Percentiles rank a stretch among this genome's conserved stretches.
These are phyloP conservation scores for Liriodendron chinense DNA, from an alignment of 164 flowering plant species.

Conservation along the genomic window DNA sequence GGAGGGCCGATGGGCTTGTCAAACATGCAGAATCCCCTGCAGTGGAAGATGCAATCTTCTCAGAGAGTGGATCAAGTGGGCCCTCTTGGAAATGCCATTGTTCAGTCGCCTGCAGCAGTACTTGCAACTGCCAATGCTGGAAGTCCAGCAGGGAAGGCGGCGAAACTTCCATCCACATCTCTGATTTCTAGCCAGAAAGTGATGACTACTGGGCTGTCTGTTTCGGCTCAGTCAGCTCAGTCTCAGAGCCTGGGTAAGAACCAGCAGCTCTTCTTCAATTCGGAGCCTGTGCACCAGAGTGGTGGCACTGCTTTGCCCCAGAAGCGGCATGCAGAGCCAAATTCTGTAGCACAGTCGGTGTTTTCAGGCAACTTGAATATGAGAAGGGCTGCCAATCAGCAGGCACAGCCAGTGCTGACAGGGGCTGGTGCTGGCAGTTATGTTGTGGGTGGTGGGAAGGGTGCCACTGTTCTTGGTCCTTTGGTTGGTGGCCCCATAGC, in stretches of 20 bases:
- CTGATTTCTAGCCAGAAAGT: conserved; percentile 6
- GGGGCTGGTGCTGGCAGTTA: background rate
- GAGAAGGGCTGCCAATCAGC: conserved; percentile 9
- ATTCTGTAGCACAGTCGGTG: background rate
- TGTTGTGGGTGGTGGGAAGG: conserved; percentile 7
- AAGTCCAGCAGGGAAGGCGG: conserved; percentile 1
- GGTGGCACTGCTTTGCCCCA: conserved; percentile 1
- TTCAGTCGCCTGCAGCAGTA: conserved; percentile 1
- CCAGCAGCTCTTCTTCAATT: conserved; percentile 15
- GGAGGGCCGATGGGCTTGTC: conserved; percentile 11
- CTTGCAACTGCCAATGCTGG: background rate
- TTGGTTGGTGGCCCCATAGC: conserved; percentile 8
- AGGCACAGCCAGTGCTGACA: background rate
- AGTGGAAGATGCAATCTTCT: conserved; percentile 9
- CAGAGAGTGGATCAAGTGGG: conserved; percentile 5
- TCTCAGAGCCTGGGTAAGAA: conserved; percentile 5
- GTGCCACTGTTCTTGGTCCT: conserved; percentile 4
- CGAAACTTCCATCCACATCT: conserved; percentile 1
- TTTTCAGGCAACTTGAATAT: conserved; percentile 7
- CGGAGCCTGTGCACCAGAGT: background rate
- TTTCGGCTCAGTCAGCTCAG: conserved; percentile 9
- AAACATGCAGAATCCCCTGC: conserved; percentile 2
- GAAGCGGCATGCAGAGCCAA: conserved; percentile 5
- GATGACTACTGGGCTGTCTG: background rate
- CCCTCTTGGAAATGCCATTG: background rate